phyloP scores from a whole-genome alignment of 1,139 yeast genomes.

The Candida glucosophila region DNA sequence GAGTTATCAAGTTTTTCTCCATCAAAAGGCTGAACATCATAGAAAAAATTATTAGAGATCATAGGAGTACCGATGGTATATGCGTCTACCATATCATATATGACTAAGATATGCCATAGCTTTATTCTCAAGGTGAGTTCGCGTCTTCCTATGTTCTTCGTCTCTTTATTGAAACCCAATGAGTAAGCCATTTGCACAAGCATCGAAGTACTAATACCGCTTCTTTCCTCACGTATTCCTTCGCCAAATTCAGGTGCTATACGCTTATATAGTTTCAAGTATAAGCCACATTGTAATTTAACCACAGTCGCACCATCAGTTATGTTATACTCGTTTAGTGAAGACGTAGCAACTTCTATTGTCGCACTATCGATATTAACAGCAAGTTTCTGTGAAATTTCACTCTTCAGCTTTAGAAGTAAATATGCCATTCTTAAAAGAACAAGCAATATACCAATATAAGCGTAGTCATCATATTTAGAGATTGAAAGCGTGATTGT shows the following conservation, averaged over 20 bases:
- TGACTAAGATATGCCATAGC: conserved; percentile 3
- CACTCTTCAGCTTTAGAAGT: background rate
- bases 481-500: background rate
- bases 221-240: conserved; percentile 1
- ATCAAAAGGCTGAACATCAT: background rate
- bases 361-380: background rate
- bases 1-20: background rate
- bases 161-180: conserved; percentile 27
- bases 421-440: background rate
- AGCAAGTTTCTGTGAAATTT: background rate
- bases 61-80: conserved; percentile 1
- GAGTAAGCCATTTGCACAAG: conserved; percentile 23
- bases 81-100: conserved; percentile 2
- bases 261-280: conserved; percentile 1
- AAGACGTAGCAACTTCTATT: conserved; percentile 1
- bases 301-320: background rate
- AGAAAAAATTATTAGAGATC: conserved; percentile 1
- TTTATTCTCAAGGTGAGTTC: conserved; percentile 5
- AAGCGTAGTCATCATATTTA: background rate
- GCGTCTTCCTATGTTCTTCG: conserved; percentile 7
- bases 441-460: conserved; percentile 1
- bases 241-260: conserved; percentile 2
- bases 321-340: conserved; percentile 1
- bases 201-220: conserved; percentile 6
- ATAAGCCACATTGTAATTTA: conserved; percentile 2